Base-by-base conservation (phyloP, 306 rosid species). In the Vigna radiata region DNA sequence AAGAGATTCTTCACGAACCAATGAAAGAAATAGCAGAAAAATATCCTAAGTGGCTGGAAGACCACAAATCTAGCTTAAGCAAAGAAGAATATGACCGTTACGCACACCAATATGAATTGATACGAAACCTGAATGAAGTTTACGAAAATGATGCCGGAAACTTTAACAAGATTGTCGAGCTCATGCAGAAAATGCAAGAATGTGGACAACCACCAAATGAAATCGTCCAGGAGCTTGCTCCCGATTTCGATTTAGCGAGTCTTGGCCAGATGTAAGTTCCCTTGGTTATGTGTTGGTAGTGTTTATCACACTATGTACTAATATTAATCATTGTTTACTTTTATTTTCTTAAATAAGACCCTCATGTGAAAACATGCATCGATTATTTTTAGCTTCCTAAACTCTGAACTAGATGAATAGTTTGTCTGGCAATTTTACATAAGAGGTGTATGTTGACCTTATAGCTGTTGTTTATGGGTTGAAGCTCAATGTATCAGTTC, bases 121-220 rank as follows among this genome's bases (percentile, higher is more conserved):
- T 95, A 68, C 82, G 58, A 68, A 86, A 89, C 37, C 96, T 95
- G 12, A 95, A 89, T 73, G 85, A 77, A 69, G 97, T 91, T 29
- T 95, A 95, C 17, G 97, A 95, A 75, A 85, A 84, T 4, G 97
- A 95, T 33, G 54, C 97, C 14, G 78, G 76, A 66, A 92, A 95
- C 83, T 95, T 86, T 90, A 83, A 27, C 81, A 92, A 84, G 87
- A 87, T 95, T 78, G 86, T 92, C 61, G 97, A 95, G 85, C 91
- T 95, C 72, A 91, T 95, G 99, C 99, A 95, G 86, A 92, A 90
- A 85, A 91, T 92, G 97, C 99, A 95, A 86, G 99, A 95, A 83
- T 95, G 97, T 39, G 99, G 99, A 76, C 99, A 90, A 68, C 97
- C 97, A 14, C 99, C 97, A 18, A 89, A 80, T 50, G 99, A 93